Conservation (phyloP, 768 basidiomycete species). For the Lentinus brumalis region DNA sequence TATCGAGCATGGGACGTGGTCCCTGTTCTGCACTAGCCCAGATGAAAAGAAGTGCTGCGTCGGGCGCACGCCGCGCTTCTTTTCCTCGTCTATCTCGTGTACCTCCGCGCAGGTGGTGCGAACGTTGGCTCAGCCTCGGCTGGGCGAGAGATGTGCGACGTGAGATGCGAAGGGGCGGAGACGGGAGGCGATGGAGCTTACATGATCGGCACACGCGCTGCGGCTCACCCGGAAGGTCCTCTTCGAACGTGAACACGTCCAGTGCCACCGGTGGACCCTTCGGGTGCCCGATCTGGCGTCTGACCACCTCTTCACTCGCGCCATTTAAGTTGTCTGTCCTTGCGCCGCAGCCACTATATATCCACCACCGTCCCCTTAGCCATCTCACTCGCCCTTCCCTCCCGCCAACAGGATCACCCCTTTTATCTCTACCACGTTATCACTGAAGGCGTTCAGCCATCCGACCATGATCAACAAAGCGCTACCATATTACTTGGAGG, state of each 20-base stretch:
- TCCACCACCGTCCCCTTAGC: not conserved
- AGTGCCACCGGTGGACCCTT: not conserved
- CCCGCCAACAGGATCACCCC: not conserved
- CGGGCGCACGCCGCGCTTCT: conserved; percentile 7
- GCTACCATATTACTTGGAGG: conserved; percentile 64
- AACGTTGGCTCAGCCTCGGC: conserved; percentile 4
- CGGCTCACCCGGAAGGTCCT: not conserved
- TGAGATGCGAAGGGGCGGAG: not conserved
- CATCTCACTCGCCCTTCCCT: not conserved
- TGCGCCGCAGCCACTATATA: not conserved
- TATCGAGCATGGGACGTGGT: conserved; percentile 17
- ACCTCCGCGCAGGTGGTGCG: conserved; percentile 11
- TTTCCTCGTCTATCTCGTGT: conserved; percentile 14
- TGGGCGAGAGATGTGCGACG: not conserved
- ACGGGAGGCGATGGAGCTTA: not conserved
- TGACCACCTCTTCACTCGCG: not conserved
- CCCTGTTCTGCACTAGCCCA: conserved; percentile 16
- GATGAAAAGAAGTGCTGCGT: conserved; percentile 6
- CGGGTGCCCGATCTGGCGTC: conserved; percentile 5
- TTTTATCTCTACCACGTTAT: not conserved
- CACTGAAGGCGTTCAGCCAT: not conserved
- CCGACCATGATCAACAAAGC: conserved; percentile 27
- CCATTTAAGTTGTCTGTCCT: conserved; percentile 5
- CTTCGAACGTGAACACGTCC: not conserved
- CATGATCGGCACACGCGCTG: not conserved